Evolutionary conservation across 163 green algal species (phyloP), one percentile per base, ranked within the genome.

Genomic region (Chlorella variabilis): DNA sequence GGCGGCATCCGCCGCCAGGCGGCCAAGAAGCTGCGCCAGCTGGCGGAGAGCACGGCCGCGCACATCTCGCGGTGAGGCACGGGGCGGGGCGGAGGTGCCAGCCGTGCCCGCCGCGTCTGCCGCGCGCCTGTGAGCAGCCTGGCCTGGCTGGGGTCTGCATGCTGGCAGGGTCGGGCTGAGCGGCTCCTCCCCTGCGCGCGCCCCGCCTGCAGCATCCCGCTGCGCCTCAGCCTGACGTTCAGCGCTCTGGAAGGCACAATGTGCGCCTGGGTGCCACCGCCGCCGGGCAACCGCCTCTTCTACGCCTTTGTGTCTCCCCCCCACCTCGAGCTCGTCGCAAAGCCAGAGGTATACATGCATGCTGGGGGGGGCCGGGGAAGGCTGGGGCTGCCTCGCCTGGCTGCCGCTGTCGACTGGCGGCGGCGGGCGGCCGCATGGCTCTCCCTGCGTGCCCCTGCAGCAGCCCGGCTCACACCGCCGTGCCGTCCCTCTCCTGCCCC

Each of bases 211-310:
- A 92, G 87, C 68, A 89, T 93, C 42, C 91, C 91, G 11, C 83
- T 95, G 68, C 83, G 88, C 15, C 69, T 96, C 38, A 83, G 76
- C 34, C 66, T 95, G 71, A 77, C 83, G 21, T 88, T 94, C 27
- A 83, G 71, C n/a, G 25, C 71, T 13, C 82, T 96, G 38, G 84
- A 92, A 77, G 91, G 89, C 33, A 87, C 84, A 1, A 71, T 96
- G 70, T 77, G 86, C 61, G 78, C 87, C 7, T 96, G 91, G 91
- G 45, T 95, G 54, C 88, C 90, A 27, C 92, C 92, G 7, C 90
- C 92, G 1, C 92, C 92, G 0, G 89, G 89, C 51, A 88, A 95
- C 81, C 86, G 84, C 45, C 74, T 91, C 4, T 93, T 88, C 79
- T 90, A 83, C 66, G 84, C 87, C 13, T 92, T 92, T 85, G 42